Conservation (phyloP, 2,329 filamentous ascomycete species). For the Westerdykella aurantiaca region DNA sequence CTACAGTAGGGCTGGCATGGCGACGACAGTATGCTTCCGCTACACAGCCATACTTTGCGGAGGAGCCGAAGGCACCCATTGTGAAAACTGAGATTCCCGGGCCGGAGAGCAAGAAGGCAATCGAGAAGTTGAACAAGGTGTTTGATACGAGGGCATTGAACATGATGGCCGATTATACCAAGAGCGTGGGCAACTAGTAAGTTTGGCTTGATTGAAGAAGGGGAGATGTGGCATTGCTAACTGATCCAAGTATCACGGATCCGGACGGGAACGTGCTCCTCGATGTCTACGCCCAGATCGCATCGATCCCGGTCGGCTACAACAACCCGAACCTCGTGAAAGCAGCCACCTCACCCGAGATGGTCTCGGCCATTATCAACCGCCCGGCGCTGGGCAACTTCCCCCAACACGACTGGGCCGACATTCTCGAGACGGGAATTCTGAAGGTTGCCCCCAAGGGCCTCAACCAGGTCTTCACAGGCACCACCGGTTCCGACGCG, state of each 20-base stretch:
- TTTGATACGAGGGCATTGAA: constrained; percentile 84
- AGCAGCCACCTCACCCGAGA: constrained; percentile 68
- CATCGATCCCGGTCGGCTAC: constrained; percentile 87
- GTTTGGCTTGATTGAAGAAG: neutral
- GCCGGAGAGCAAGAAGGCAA: constrained; percentile 63
- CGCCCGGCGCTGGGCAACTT: constrained; percentile 87
- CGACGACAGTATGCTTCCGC: constrained; percentile 30
- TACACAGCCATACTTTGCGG: constrained; percentile 49
- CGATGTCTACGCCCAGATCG: constrained; percentile 86
- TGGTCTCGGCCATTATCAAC: constrained; percentile 78
- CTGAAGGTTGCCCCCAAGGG: constrained; percentile 79
- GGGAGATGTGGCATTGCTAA: neutral
- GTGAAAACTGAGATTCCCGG: constrained; percentile 63
- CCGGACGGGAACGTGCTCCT: constrained; percentile 65
- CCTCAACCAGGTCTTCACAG: constrained; percentile 83
- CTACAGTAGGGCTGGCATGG: constrained; percentile 12
- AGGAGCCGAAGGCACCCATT: constrained; percentile 53
- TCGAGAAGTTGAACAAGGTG: constrained; percentile 66
- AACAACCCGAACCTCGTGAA: constrained; percentile 74
- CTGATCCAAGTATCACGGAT: constrained; percentile 51
- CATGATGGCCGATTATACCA: constrained; percentile 40
- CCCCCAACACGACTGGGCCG: constrained; percentile 76
- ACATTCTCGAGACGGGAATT: constrained; percentile 72
- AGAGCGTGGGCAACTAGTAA: constrained; percentile 64
- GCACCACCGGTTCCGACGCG: constrained; percentile 81